Base-by-base conservation (phyloP, 768 basidiomycete genomes). In the Collybia sordida region DNA sequence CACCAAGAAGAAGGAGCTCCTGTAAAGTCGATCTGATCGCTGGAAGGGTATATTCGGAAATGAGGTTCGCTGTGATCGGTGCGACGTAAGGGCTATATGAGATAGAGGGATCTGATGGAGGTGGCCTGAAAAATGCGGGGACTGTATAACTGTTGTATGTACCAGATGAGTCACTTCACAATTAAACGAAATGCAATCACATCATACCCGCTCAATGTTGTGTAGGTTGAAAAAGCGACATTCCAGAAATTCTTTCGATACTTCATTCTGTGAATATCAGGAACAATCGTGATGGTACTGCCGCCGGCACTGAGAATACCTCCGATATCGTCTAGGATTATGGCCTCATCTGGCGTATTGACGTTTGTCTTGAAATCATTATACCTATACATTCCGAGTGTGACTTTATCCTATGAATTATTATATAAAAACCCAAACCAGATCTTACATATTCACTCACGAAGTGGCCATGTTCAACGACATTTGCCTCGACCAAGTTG, bases 181-280 rank as follows among this genome's bases (percentile, higher is more conserved):
- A 8, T 34, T 5, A 37, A 15, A 22, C 15, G 24, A 28, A 24
- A 25, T 17, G 3, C 14, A 31, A 11, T 27, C 14, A 38, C 17
- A 11, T 24, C 8, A 57, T 65, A 74, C 63, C 74, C 67, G 0
- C 78, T 75, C 31, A 86, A 70, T 0, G 82, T 78, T 0, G 81
- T 59, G 46, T 77, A 66, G 6, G 78, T 74, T 1, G 81, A 76
- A 54, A 85, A 78, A 1, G 71, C 70, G 41, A 81, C 68, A 56
- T 85, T 86, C 84, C 80, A 85, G 41, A 84, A 73, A 55, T 85
- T 85, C 68, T 87, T 87, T 2, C 66, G 54, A 52, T 78, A 87
- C 59, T 85, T 86, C 54, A 70, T 61, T 12, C 82, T 72, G 58
- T 84, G 84, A n/a, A 86, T 80, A 53, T 86, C 81, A 15, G 79